Conservation (phyloP, 768 basidiomycete genomes). For the Neoboletus magnificus region DNA sequence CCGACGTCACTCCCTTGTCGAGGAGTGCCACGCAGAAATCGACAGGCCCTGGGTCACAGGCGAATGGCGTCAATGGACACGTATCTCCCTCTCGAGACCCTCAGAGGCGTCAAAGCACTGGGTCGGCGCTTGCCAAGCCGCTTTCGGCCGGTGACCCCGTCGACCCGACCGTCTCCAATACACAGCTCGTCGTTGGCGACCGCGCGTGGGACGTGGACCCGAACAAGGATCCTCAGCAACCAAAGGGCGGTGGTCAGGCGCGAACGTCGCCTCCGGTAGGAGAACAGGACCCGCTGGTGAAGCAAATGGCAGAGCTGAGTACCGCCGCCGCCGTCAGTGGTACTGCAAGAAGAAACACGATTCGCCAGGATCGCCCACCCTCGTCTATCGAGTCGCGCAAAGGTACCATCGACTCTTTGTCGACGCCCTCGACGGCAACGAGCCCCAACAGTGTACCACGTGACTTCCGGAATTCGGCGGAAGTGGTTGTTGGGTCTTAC, state of each 20-base stretch:
- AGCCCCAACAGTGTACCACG: conserved; percentile 24
- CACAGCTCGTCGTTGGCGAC: conserved; percentile 57
- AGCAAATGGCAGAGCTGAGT: conserved; percentile 57
- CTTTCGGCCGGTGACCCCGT: conserved; percentile 50
- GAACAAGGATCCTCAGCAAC: conserved; percentile 59
- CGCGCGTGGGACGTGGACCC: conserved; percentile 68
- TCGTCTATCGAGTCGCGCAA: conserved; percentile 25
- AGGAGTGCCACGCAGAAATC: conserved; percentile 33
- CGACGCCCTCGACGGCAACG: conserved; percentile 25
- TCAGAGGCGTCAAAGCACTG: conserved; percentile 27
- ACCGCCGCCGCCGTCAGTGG: conserved; percentile 26
- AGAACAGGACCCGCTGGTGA: conserved; percentile 59
- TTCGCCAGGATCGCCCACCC: conserved; percentile 24
- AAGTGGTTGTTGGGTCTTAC: conserved; percentile 74
- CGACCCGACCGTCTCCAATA: conserved; percentile 62
- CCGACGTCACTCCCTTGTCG: conserved; percentile 27
- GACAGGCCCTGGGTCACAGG: conserved; percentile 29
- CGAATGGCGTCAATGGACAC: conserved; percentile 32
- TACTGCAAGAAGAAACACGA: conserved; percentile 17
- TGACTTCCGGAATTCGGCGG: conserved; percentile 75
- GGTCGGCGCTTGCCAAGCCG: conserved; percentile 23
- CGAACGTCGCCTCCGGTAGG: conserved; percentile 35
- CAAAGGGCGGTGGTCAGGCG: conserved; percentile 10
- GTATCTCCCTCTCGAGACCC: conserved; percentile 22
- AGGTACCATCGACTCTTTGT: conserved; percentile 23